Conservation (phyloP, 1,284 basidiomycete genomes). For the Austroboletus rostrupii region DNA sequence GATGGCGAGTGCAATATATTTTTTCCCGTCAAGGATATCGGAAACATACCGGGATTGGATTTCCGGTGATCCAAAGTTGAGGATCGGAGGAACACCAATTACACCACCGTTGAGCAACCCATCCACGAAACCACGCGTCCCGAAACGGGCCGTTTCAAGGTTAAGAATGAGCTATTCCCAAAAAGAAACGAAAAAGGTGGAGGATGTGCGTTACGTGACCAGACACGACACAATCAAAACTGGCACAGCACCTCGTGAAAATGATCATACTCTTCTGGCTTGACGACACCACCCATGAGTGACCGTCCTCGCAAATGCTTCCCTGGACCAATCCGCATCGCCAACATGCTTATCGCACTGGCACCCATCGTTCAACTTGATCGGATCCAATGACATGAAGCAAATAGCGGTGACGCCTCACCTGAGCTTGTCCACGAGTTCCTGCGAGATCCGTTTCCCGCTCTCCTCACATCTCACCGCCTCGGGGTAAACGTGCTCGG, state of each 20-base stretch:
- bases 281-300: slow-evolving; percentile 80
- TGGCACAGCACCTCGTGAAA: slow-evolving; percentile 59
- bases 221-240: not conserved
- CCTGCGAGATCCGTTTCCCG: slow-evolving; percentile 74
- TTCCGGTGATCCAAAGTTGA: slow-evolving; percentile 83
- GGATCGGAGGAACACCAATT: slow-evolving; percentile 79
- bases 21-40: slow-evolving; percentile 72
- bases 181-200: not conserved
- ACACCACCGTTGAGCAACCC: slow-evolving; percentile 80
- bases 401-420: slow-evolving; percentile 32
- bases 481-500: slow-evolving; percentile 62
- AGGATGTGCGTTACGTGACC: not conserved
- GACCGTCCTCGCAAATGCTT: slow-evolving; percentile 85
- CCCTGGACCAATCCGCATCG: slow-evolving; percentile 91
- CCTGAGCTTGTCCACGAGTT: slow-evolving; percentile 72
- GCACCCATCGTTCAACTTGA: not conserved
- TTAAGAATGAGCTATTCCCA: slow-evolving; percentile 69
- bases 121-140: slow-evolving; percentile 82
- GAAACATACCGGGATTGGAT: slow-evolving; percentile 71
- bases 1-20: slow-evolving; percentile 72
- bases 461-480: slow-evolving; percentile 70
- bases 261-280: slow-evolving; percentile 86
- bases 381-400: not conserved
- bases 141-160: slow-evolving; percentile 80
- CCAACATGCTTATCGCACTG: slow-evolving; percentile 74